Evolutionary conservation across 148 eudicot species (phyloP).

Genomic region (Chenopodium quinoa): DNA sequence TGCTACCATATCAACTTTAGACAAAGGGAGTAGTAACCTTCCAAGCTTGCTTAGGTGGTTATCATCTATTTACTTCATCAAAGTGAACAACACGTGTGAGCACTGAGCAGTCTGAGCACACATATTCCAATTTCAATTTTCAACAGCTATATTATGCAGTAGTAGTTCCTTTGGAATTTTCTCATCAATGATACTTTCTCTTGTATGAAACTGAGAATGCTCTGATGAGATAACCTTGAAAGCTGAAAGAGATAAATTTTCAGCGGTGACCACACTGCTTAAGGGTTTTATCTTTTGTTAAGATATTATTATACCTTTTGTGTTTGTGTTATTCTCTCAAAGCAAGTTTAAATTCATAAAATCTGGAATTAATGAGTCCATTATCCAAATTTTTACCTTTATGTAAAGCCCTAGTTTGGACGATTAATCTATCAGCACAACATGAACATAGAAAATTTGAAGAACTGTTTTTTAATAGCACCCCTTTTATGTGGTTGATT

Average conservation of each 20-base stretch:
- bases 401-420: neutral
- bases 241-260: neutral
- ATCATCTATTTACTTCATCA: neutral
- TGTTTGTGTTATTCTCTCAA: neutral
- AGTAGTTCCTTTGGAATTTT: neutral
- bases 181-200: neutral
- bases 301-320: neutral
- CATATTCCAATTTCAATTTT: neutral
- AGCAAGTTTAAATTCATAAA: neutral
- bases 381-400: too few relatives aligned
- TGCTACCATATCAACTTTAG: neutral
- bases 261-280: neutral
- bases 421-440: neutral
- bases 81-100: neutral
- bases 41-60: neutral
- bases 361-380: neutral
- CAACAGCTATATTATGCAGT: neutral
- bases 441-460: neutral
- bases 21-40: neutral
- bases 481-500: neutral
- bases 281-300: neutral
- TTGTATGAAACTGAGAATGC: neutral
- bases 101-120: neutral
- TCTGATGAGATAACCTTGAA: neutral
- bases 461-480: neutral